Percentiles rank a stretch among this genome's conserved stretches.
Conservation (phyloP, 1,139 yeast species). For the Suhomyces ambrosiae region DNA sequence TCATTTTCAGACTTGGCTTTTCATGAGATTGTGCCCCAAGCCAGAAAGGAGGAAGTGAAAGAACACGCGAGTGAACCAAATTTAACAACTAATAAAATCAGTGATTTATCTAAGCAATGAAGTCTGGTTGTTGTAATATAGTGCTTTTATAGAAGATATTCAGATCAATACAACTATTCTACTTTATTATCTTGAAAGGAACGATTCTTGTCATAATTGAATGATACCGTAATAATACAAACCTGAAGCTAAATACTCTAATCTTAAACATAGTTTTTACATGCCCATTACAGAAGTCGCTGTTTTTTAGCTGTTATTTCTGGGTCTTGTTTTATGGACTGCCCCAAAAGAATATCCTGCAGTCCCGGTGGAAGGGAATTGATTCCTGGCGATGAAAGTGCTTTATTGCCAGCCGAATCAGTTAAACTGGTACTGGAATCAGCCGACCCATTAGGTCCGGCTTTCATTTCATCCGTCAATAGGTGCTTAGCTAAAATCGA, state of each 20-base stretch:
- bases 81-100: background rate
- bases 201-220: too few relatives aligned
- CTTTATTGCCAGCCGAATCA: constrained; percentile 7
- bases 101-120: too few relatives aligned
- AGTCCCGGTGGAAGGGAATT: background rate
- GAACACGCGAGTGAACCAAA: background rate
- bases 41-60: background rate
- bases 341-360: constrained; percentile 5
- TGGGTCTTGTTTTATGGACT: constrained; percentile 10
- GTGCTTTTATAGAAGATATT: background rate
- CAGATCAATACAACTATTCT: background rate
- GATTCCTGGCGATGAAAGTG: constrained; percentile 5
- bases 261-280: too few relatives aligned
- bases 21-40: constrained; percentile 25
- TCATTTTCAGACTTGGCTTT: constrained; percentile 57
- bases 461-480: constrained; percentile 22
- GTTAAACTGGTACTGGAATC: constrained; percentile 5
- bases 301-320: constrained; percentile 12
- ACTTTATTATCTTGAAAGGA: too few relatives aligned
- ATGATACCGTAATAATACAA: constrained; percentile 6
- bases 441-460: constrained; percentile 1
- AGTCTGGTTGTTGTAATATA: too few relatives aligned
- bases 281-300: constrained; percentile 10
- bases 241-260: constrained; percentile 1
- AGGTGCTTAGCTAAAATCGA: constrained; percentile 73